Percentiles rank a stretch among this genome's conserved stretches.
Conservation (phyloP, 2,329 filamentous ascomycete species). For the Alternaria gaisen region DNA sequence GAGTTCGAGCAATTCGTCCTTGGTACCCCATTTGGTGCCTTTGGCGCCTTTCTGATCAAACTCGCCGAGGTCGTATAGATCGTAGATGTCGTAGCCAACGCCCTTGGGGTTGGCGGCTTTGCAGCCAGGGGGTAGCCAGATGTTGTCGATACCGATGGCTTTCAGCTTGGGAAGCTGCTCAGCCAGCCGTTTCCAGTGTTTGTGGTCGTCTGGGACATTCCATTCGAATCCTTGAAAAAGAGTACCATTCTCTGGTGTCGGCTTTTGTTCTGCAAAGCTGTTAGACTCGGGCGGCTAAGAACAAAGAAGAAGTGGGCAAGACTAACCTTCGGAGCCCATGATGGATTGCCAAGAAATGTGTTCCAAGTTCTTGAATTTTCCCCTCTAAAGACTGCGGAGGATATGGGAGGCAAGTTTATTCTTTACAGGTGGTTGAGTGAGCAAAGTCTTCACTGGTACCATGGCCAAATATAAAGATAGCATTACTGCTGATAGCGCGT, state of each 20-base stretch:
- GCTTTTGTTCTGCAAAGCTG: conserved; percentile 33
- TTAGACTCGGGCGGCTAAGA: conserved; percentile 10
- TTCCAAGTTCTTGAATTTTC: not conserved
- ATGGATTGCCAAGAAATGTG: not conserved
- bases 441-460: conserved; percentile 3
- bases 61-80: conserved; percentile 75
- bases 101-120: conserved; percentile 69
- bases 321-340: conserved; percentile 42
- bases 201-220: conserved; percentile 69
- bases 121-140: conserved; percentile 75
- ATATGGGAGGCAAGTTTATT: not conserved
- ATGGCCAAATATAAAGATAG: conserved; percentile 17
- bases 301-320: not conserved
- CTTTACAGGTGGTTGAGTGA: not conserved
- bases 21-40: conserved; percentile 74
- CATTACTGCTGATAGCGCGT: conserved; percentile 12
- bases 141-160: conserved; percentile 62
- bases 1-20: conserved; percentile 67
- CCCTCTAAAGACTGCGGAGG: not conserved
- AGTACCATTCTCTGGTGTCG: conserved; percentile 49
- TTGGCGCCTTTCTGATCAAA: conserved; percentile 73
- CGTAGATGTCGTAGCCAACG: conserved; percentile 71
- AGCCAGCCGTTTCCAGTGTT: conserved; percentile 68
- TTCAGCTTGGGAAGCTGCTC: conserved; percentile 64
- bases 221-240: conserved; percentile 79